phyloP scores from a whole-genome alignment of 805 yeast genomes.

The Kluyveromyces nonfermentans region DNA sequence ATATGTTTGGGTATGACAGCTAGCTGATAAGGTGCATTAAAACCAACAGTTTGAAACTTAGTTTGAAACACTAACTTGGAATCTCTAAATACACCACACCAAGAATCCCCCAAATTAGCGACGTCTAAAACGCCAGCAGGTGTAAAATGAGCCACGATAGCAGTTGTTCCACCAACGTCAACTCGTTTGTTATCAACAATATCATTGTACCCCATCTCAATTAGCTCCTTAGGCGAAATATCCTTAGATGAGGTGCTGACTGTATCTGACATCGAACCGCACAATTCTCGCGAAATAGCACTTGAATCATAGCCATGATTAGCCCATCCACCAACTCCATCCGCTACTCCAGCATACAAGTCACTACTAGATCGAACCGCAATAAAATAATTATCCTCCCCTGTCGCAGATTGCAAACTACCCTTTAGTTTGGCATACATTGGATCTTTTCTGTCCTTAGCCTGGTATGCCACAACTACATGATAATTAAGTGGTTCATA shows the following conservation, averaged over 20 bases:
- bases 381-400: constrained; percentile 67
- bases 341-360: constrained; percentile 73
- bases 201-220: constrained; percentile 46
- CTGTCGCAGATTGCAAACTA: constrained; percentile 48
- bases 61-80: constrained; percentile 55
- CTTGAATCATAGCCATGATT: constrained; percentile 86
- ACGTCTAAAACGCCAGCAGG: constrained; percentile 45
- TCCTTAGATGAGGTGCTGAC: constrained; percentile 9
- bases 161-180: constrained; percentile 89
- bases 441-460: constrained; percentile 55
- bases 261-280: constrained; percentile 41
- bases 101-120: constrained; percentile 89
- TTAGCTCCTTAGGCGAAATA: constrained; percentile 37
- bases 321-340: constrained; percentile 98
- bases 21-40: constrained; percentile 88
- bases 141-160: constrained; percentile 68
- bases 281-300: constrained; percentile 74
- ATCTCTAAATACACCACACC: constrained; percentile 79
- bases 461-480: constrained; percentile 62
- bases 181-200: constrained; percentile 49
- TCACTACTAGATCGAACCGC: constrained; percentile 20
- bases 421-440: constrained; percentile 30
- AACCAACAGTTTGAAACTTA: constrained; percentile 70
- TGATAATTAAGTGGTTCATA: constrained; percentile 34
- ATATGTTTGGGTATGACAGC: constrained; percentile 69